Base-by-base conservation (phyloP, 768 basidiomycete species). In the Astraeus odoratus region DNA sequence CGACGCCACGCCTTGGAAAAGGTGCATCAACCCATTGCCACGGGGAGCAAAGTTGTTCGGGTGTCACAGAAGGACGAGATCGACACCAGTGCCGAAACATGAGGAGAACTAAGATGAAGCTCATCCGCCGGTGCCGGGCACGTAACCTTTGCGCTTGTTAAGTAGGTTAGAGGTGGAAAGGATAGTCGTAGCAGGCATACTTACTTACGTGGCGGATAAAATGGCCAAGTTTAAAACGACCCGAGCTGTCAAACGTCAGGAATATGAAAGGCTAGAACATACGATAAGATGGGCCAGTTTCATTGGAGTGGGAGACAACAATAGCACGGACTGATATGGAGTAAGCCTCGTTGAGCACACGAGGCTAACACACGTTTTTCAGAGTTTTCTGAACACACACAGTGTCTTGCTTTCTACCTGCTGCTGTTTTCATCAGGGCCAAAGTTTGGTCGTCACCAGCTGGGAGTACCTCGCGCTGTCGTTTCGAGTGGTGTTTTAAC, bases 311-410 rank as follows among this genome's bases (percentile, higher is more conserved):
- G 16, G n/a, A 15, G n/a, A 18, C 33, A 43, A 23, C 18, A 33
- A 22, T 9, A 6, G 5, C 13, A 8, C 15, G 3, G 16, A 47
- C 46, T 16, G 31, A 41, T 47, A 36, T 42, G 46, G 40, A 15
- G 5, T 25, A 10, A 19, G 45, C 56, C 60, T 58, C 60, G 60
- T 61, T 61, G 64, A 30, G 4, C 42, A 59, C 57, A 48, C 59
- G 60, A 63, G 60, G 60, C 51, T 4, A 8, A 15, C 35, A n/a
- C n/a, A 41, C 49, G 49, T 47, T 47, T 27, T 31, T 38, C 13
- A 23, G 27, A 40, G 16, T 31, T 51, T 39, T 43, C 25, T 30
- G 27, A 10, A 43, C 35, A 49, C 42, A 19, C 25, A 24, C 29
- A 30, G 2, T 33, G 22, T 45, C 41, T 44, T 43, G 22, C 40